These are phyloP conservation scores for Bryoerythrophyllum caledonicum DNA, from an alignment of 225 moss, liverwort and hornwort genomes.

Conservation along the genomic window DNA sequence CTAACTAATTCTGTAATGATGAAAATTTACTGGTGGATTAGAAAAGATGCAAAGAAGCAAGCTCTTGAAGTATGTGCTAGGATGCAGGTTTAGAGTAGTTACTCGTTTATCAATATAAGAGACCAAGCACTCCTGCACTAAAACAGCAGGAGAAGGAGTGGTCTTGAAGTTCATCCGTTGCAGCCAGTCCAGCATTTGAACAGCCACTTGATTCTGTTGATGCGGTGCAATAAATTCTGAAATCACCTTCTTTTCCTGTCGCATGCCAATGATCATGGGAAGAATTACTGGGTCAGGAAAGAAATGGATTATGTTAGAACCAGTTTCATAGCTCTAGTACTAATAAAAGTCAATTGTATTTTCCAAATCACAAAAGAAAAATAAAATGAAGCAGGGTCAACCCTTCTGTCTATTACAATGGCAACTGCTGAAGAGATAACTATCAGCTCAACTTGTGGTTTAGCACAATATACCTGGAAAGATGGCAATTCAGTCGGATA, in stretches of 20 bases:
- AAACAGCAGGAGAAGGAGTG: constrained; percentile 74
- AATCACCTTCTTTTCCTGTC: constrained; percentile 58
- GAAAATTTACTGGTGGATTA: constrained; percentile 6
- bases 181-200: constrained; percentile 75
- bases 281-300: constrained; percentile 7
- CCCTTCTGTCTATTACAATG: background rate
- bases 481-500: constrained; percentile 72
- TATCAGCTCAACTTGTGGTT: constrained; percentile 18
- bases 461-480: constrained; percentile 52
- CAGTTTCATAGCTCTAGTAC: background rate
- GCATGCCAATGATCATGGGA: background rate
- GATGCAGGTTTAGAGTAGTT: constrained; percentile 24
- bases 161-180: constrained; percentile 70
- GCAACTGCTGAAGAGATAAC: background rate
- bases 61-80: constrained; percentile 9
- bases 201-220: constrained; percentile 64
- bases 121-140: constrained; percentile 91
- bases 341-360: constrained; percentile 12
- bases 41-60: constrained; percentile 10
- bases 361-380: constrained; percentile 9
- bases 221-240: constrained; percentile 70
- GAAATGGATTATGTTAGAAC: background rate
- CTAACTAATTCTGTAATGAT: background rate
- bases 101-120: constrained; percentile 81
- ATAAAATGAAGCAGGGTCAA: constrained; percentile 8